Percentiles rank a stretch among this genome's conserved stretches.
These are phyloP conservation scores for Candida buenavistaensis DNA, from an alignment of 1,139 yeast species.

Conservation along the genomic window DNA sequence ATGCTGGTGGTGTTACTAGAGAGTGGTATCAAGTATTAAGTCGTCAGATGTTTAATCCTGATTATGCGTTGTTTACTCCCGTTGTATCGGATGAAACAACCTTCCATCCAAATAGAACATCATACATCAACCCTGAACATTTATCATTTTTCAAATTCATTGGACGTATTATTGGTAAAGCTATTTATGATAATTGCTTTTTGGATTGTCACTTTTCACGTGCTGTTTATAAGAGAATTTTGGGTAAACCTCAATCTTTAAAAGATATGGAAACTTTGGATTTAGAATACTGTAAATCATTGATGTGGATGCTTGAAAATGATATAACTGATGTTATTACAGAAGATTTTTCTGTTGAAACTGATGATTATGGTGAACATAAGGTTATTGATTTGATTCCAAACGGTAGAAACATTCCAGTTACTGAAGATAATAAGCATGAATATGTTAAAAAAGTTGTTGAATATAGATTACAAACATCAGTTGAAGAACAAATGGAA, in stretches of 20 bases:
- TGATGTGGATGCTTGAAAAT: conserved; percentile 95
- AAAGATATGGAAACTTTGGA: conserved; percentile 96
- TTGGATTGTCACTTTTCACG: conserved; percentile 95
- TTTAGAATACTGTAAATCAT: conserved; percentile 85
- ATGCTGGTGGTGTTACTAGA: conserved; percentile 97
- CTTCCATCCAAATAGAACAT: conserved; percentile 92
- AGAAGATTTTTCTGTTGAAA: conserved; percentile 92
- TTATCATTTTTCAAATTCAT: conserved; percentile 89
- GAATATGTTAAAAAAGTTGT: conserved; percentile 87
- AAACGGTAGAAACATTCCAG: conserved; percentile 79
- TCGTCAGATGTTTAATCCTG: conserved; percentile 95
- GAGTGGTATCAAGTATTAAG: conserved; percentile 97
- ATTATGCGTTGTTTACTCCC: conserved; percentile 89
- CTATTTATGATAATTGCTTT: conserved; percentile 83
- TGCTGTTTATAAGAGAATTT: conserved; percentile 86
- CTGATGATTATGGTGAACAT: conserved; percentile 93
- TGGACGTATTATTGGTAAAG: conserved; percentile 93
- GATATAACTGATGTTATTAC: conserved; percentile 95
- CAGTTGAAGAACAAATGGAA: conserved; percentile 86
- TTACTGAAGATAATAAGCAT: conserved; percentile 89
- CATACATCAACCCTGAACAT: conserved; percentile 93
- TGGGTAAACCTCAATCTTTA: conserved; percentile 79
- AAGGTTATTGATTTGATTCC: conserved; percentile 77
- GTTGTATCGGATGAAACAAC: conserved; percentile 92
- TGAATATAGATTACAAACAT: conserved; percentile 79